These are phyloP conservation scores for Paraphaeosphaeria sporulosa DNA, from an alignment of 2,329 filamentous ascomycete genomes.

Conservation along the genomic window DNA sequence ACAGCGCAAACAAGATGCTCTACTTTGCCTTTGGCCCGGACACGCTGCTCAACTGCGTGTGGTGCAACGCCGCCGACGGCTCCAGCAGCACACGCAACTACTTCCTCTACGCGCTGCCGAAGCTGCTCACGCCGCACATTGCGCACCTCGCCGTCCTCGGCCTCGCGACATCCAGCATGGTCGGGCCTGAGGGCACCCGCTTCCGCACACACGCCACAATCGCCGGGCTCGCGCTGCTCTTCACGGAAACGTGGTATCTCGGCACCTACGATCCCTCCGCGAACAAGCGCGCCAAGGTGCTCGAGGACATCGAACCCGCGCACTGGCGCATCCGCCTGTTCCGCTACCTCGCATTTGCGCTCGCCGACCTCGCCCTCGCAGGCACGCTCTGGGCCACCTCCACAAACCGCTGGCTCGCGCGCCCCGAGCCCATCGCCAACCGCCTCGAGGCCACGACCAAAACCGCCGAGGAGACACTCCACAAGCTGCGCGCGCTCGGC, in stretches of 20 bases:
- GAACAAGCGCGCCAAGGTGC: slow-evolving; percentile 68
- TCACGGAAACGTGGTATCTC: slow-evolving; percentile 71
- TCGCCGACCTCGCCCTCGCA: slow-evolving; percentile 70
- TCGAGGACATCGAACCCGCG: slow-evolving; percentile 71
- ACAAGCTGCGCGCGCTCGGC: slow-evolving; percentile 74
- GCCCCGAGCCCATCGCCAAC: slow-evolving; percentile 67
- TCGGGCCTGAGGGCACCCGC: slow-evolving; percentile 67
- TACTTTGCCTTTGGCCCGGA: slow-evolving; percentile 85
- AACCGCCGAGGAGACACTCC: slow-evolving; percentile 65
- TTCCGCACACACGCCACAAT: slow-evolving; percentile 79
- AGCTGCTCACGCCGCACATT: slow-evolving; percentile 78
- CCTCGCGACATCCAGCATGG: slow-evolving; percentile 74
- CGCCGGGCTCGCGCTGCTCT: slow-evolving; percentile 64
- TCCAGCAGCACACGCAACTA: slow-evolving; percentile 71
- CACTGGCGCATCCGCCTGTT: slow-evolving; percentile 73
- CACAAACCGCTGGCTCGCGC: slow-evolving; percentile 80
- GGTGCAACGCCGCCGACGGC: slow-evolving; percentile 71
- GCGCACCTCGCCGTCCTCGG: slow-evolving; percentile 77
- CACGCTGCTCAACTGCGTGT: slow-evolving; percentile 77
- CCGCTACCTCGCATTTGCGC: slow-evolving; percentile 70
- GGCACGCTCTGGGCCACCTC: slow-evolving; percentile 75
- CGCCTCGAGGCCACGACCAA: slow-evolving; percentile 69
- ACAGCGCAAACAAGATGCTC: slow-evolving; percentile 74
- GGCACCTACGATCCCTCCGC: slow-evolving; percentile 69
- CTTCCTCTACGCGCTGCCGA: slow-evolving; percentile 80